Conservation (phyloP, 192 early-diverging fungal species). For the Diversispora eburnea region DNA sequence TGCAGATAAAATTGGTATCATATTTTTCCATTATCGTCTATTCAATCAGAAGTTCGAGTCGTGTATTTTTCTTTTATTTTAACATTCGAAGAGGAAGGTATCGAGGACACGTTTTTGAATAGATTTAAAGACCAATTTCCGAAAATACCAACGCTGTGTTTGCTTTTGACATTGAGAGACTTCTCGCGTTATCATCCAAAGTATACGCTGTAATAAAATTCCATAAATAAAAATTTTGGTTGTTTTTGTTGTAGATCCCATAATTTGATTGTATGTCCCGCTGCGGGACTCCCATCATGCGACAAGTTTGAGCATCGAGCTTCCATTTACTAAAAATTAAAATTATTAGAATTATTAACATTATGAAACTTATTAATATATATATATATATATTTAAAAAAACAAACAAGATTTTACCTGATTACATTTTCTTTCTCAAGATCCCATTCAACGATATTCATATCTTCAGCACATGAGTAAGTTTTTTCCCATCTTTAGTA, state of each 20-base stretch:
- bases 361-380: too few relatives aligned
- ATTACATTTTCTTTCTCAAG: slow-evolving; percentile 44
- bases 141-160: slow-evolving; percentile 48
- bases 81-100: slow-evolving; percentile 29
- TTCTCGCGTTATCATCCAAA: slow-evolving; percentile 45
- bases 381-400: too few relatives aligned
- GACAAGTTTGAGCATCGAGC: slow-evolving; percentile 48
- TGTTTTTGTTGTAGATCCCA: slow-evolving; percentile 49
- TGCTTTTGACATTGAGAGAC: slow-evolving; percentile 44
- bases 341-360: not conserved
- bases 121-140: slow-evolving; percentile 51
- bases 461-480: slow-evolving; percentile 50
- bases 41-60: slow-evolving; percentile 41
- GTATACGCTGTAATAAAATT: slow-evolving; percentile 37
- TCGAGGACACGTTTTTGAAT: slow-evolving; percentile 45
- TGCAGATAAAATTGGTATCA: slow-evolving; percentile 49
- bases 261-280: slow-evolving; percentile 53
- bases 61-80: slow-evolving; percentile 48
- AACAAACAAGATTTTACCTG: slow-evolving; percentile 6
- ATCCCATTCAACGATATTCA: slow-evolving; percentile 52
- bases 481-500: slow-evolving; percentile 40
- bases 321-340: slow-evolving; percentile 47
- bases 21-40: slow-evolving; percentile 29
- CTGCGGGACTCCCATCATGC: slow-evolving; percentile 50
- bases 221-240: slow-evolving; percentile 35